Evolutionary conservation across 208 protist species (phyloP).

Genomic region (Leishmania arabica): DNA sequence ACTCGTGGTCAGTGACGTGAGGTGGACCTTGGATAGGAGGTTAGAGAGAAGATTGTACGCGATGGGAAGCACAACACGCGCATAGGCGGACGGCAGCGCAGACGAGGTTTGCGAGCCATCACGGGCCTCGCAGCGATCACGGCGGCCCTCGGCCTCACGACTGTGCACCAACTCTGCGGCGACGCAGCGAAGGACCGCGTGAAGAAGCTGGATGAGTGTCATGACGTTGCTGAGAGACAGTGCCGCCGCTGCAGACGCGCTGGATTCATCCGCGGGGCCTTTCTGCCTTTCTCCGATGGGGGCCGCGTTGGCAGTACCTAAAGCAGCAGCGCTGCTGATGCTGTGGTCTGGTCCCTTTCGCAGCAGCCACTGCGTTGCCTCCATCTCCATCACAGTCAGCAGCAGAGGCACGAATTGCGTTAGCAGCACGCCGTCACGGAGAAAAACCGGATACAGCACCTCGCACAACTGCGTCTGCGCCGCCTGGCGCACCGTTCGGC

Average conservation of each 20-base stretch:
- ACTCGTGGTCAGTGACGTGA: neutral
- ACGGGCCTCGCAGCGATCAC: neutral
- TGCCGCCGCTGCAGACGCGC: conserved; percentile 18
- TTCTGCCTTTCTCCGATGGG: conserved; percentile 5
- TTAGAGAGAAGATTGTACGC: conserved; percentile 32
- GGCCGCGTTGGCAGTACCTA: neutral
- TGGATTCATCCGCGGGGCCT: conserved; percentile 4
- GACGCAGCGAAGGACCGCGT: conserved; percentile 39
- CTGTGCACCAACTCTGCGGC: conserved; percentile 32
- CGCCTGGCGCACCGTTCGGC: conserved; percentile 51
- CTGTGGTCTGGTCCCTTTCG: conserved; percentile 1
- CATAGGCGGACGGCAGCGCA: conserved; percentile 34
- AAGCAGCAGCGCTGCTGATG: neutral
- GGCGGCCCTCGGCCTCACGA: conserved; percentile 14
- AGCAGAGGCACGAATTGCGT: conserved; percentile 48
- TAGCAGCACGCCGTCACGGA: conserved; percentile 36
- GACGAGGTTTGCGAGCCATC: neutral
- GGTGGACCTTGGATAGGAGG: conserved; percentile 19
- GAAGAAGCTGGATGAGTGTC: conserved; percentile 44
- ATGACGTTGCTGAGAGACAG: conserved; percentile 40
- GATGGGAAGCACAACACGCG: conserved; percentile 46
- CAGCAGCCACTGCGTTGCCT: conserved; percentile 32
- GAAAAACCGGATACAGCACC: conserved; percentile 44
- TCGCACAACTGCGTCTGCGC: conserved; percentile 55
- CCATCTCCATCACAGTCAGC: conserved; percentile 53